Percentiles rank a stretch among this genome's conserved stretches.
Evolutionary conservation across 257 asterid species (phyloP).

Genomic region (Anisodus acutangulus): DNA sequence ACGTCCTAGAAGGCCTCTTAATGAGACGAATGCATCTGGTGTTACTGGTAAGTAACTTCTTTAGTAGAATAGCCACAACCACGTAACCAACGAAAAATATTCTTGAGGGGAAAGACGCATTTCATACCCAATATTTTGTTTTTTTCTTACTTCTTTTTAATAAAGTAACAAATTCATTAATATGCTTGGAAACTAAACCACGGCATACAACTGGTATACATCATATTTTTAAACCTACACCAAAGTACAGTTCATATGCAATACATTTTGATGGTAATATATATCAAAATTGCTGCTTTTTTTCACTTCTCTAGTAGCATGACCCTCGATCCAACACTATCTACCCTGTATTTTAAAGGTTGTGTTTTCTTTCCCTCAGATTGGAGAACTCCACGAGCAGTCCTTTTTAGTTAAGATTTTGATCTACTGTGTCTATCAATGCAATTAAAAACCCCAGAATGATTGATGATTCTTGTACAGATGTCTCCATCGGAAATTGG

Average conservation of each 20-base stretch:
- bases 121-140: neutral
- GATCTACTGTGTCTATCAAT: neutral
- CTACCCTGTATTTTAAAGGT: neutral
- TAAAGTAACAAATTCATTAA: neutral
- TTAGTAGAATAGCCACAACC: neutral
- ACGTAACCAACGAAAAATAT: neutral
- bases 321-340: neutral
- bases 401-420: neutral
- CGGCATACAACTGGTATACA: neutral
- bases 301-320: neutral
- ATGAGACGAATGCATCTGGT: neutral
- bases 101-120: neutral
- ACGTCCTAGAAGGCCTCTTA: neutral
- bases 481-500: constrained; percentile 14
- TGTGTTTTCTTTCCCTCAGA: constrained; percentile 8
- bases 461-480: neutral
- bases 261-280: neutral
- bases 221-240: neutral
- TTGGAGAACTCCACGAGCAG: neutral
- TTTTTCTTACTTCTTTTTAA: neutral
- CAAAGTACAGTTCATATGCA: neutral
- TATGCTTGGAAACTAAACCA: neutral
- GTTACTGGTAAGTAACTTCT: constrained; percentile 7
- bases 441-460: neutral
- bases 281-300: neutral